phyloP scores from a whole-genome alignment of 441 rosid species.

The Hypseocharis bilobata region DNA sequence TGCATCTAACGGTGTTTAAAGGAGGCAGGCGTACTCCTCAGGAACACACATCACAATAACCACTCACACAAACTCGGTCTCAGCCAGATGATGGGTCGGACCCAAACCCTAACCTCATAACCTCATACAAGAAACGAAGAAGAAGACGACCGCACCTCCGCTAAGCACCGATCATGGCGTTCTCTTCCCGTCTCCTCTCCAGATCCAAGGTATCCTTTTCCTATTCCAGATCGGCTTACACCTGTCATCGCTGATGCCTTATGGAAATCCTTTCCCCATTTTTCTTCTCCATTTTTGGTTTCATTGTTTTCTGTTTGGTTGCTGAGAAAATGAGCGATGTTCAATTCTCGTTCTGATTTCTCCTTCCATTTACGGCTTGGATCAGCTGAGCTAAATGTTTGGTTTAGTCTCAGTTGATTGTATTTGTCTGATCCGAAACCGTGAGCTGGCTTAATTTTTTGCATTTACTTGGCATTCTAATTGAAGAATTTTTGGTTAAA shows the following conservation, averaged over 20 bases:
- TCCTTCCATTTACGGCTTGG: no score
- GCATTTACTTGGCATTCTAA: background rate
- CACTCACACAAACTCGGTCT: background rate
- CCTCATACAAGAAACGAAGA: background rate
- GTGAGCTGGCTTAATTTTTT: no score
- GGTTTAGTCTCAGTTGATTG: no score
- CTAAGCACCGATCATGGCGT: constrained; percentile 41
- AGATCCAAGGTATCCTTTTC: constrained; percentile 51
- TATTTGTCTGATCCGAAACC: no score
- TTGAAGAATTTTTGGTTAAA: background rate
- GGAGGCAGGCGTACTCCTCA: constrained; percentile 1
- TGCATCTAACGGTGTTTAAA: background rate
- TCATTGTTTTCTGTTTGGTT: background rate
- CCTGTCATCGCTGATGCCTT: background rate
- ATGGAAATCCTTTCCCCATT: no score
- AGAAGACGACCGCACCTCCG: background rate
- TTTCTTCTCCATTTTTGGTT: constrained; percentile 1
- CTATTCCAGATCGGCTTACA: background rate
- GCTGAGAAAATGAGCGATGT: no score
- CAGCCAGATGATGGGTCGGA: background rate
- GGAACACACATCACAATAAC: constrained; percentile 3
- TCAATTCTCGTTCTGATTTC: no score
- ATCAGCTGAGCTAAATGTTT: no score
- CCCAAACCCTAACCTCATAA: constrained; percentile 21
- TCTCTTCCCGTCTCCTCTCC: constrained; percentile 55